Base-by-base conservation (phyloP, 108 stramenopile genomes). In the Fragilaria crotonensis region DNA sequence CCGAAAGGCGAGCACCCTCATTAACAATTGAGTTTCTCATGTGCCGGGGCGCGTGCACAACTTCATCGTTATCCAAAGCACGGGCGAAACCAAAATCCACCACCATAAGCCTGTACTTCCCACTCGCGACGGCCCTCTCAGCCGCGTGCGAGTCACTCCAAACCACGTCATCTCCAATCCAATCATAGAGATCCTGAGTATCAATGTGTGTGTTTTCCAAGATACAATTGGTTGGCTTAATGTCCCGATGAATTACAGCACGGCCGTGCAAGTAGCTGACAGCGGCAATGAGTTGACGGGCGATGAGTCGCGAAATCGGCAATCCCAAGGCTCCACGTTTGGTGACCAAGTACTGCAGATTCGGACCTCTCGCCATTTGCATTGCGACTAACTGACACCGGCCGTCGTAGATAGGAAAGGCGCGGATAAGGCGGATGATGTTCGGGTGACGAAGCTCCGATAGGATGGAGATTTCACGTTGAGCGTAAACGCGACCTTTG, bases 81-180 rank as follows among this genome's bases (percentile, higher is more conserved):
- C 85, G 71, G 0, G 91, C 85, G 72, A 93, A 93, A 5, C 91
- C 91, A 64, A 93, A 93, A 53, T 93, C 91, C 2, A 93, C 71
- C 33, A 93, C 49, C 66, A 83, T 85, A 19, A 88, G 51, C 30
- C 72, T 78, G 75, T 84, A 89, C 53, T 69, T 76, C 33, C 63
- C 55, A 7, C 66, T 54, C 30, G 58, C 57, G 5, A 72, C 72
- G 18, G 57, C 64, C 27, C 71, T 67, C 29, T 75, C 70, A 19
- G 57, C 62, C 36, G 87, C 85, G 14, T 60, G 23, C 2, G 71
- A 73, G 61, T 87, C 85, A 60, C 81, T 82, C 85, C 85, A 88
- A 64, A 85, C 85, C 20, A 75, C 53, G 7, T 71, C 59, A 57
- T 81, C 83, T 11, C 55, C 47, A 4, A 71, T 47, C 68, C 80